These are phyloP conservation scores for Mrakia blollopis DNA, from an alignment of 768 basidiomycete genomes.

Conservation along the genomic window DNA sequence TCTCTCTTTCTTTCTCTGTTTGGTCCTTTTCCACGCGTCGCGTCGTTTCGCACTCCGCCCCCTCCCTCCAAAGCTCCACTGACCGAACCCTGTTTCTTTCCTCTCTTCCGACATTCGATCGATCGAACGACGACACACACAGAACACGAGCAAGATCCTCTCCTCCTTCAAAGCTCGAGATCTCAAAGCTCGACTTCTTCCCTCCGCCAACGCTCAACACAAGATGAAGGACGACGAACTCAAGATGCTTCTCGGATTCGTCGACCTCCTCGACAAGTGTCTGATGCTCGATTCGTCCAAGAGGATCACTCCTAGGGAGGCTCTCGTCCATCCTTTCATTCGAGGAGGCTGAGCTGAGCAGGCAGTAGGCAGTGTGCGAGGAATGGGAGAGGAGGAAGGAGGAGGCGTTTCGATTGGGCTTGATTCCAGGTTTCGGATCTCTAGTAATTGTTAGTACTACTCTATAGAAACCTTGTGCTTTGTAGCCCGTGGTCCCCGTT, in stretches of 20 bases:
- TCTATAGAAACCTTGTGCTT: too few relatives aligned
- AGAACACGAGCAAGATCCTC: slow-evolving; percentile 78
- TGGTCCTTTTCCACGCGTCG: slow-evolving; percentile 2
- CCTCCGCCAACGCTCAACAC: slow-evolving; percentile 57
- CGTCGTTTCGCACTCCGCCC: neutral
- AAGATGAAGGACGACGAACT: slow-evolving; percentile 85
- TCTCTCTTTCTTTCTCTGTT: neutral
- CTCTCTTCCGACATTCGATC: neutral
- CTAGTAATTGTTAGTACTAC: too few relatives aligned
- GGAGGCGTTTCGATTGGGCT: too few relatives aligned
- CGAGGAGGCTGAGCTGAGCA: neutral
- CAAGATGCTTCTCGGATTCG: slow-evolving; percentile 69
- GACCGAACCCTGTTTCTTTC: too few relatives aligned
- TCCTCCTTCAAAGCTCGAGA: slow-evolving; percentile 77
- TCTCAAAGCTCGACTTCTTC: slow-evolving; percentile 74
- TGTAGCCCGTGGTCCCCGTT: too few relatives aligned
- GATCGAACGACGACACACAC: too few relatives aligned
- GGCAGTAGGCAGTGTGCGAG: neutral
- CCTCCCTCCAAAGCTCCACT: neutral
- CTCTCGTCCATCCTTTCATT: slow-evolving; percentile 79
- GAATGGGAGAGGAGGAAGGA: too few relatives aligned
- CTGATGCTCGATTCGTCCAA: slow-evolving; percentile 77
- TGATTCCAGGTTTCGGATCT: too few relatives aligned
- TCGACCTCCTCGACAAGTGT: slow-evolving; percentile 89
- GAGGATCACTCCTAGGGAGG: slow-evolving; percentile 84